phyloP scores from a whole-genome alignment of 1,284 basidiomycete species.

The Exsudoporus floridanus region DNA sequence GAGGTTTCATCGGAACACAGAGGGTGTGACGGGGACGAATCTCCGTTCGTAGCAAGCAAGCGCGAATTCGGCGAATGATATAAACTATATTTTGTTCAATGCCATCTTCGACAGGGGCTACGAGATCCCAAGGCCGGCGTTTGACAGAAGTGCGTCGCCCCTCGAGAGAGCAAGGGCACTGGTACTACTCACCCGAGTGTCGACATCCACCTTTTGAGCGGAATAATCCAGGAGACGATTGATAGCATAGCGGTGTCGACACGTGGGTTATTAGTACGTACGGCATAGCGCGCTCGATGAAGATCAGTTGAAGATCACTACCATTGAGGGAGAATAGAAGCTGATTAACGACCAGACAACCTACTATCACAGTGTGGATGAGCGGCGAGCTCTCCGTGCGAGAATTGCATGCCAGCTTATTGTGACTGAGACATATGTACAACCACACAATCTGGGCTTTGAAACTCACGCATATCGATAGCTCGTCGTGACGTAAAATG shows the following conservation, averaged over 20 bases:
- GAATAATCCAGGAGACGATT: slow-evolving; percentile 2
- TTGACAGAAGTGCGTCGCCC: neutral
- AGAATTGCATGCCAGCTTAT: neutral
- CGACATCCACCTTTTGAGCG: slow-evolving; percentile 1
- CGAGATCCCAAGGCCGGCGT: neutral
- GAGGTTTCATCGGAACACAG: slow-evolving; percentile 24
- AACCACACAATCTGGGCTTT: slow-evolving; percentile 2
- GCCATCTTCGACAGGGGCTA: slow-evolving; percentile 9
- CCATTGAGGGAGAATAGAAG: slow-evolving; percentile 28
- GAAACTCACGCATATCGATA: slow-evolving; percentile 1
- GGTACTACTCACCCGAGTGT: neutral
- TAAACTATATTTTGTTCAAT: slow-evolving; percentile 4
- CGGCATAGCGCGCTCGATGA: slow-evolving; percentile 20
- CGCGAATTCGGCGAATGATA: slow-evolving; percentile 21
- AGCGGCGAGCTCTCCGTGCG: neutral
- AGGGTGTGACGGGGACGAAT: slow-evolving; percentile 28
- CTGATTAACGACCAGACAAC: slow-evolving; percentile 23
- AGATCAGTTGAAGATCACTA: slow-evolving; percentile 36
- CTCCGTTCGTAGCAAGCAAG: slow-evolving; percentile 32
- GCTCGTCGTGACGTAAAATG: slow-evolving; percentile 24
- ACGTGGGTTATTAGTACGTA: slow-evolving; percentile 21
- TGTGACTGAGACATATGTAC: neutral
- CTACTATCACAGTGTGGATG: slow-evolving; percentile 2
- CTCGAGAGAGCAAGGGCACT: neutral
- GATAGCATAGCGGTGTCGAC: slow-evolving; percentile 5